Percentiles rank a stretch among this genome's conserved stretches.
Conservation (phyloP, 495 filamentous ascomycete genomes). For the Sabuloglossum arenarium region DNA sequence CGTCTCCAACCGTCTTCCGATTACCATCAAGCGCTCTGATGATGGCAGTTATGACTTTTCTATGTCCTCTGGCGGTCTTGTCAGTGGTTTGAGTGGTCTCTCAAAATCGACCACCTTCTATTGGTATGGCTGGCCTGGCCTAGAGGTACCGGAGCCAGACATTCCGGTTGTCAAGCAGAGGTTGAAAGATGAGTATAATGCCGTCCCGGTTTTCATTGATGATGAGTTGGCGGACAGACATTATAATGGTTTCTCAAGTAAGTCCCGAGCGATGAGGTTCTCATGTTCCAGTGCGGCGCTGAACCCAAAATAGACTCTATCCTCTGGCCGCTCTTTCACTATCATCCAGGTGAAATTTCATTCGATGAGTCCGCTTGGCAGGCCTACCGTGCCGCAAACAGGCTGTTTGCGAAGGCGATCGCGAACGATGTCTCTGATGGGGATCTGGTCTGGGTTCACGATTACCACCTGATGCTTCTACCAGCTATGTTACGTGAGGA, state of each 20-base stretch:
- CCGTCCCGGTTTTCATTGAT: conserved; percentile 31
- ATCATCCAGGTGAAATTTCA: conserved; percentile 80
- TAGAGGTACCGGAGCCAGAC: conserved; percentile 38
- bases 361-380: conserved; percentile 77
- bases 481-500: conserved; percentile 71
- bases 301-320: conserved; percentile 44
- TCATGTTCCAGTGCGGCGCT: not conserved
- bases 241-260: conserved; percentile 40
- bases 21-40: conserved; percentile 81
- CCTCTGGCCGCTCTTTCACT: conserved; percentile 91
- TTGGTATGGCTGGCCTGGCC: conserved; percentile 95
- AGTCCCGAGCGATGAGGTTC: not conserved
- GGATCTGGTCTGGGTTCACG: conserved; percentile 85
- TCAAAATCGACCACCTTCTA: conserved; percentile 82
- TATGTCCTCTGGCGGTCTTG: conserved; percentile 88
- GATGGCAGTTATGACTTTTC: conserved; percentile 68
- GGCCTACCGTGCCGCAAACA: conserved; percentile 72
- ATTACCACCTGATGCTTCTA: conserved; percentile 89
- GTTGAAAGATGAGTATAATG: conserved; percentile 26
- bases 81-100: conserved; percentile 74
- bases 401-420: conserved; percentile 62
- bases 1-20: conserved; percentile 82
- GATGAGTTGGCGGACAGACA: conserved; percentile 32
- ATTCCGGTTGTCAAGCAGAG: conserved; percentile 16
- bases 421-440: conserved; percentile 51